Conservation (phyloP, 169 alveolate genomes). For the Eimeria acervulina region DNA sequence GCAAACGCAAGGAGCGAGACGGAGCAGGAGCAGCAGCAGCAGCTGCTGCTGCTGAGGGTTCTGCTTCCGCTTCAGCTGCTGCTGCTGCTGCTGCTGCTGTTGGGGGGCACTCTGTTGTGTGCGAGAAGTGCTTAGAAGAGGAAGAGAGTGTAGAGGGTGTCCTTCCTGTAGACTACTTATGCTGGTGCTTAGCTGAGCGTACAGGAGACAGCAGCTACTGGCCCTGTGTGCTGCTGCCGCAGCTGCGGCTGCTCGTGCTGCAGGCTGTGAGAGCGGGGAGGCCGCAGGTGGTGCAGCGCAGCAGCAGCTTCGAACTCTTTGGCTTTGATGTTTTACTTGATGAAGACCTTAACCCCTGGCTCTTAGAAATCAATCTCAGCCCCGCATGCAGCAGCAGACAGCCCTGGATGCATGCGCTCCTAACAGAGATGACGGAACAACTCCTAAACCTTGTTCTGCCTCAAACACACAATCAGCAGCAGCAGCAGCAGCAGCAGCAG, state of each 20-base stretch:
- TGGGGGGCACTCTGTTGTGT: background rate
- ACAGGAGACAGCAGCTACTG: slow-evolving; percentile 13
- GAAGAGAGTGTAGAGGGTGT: too few relatives aligned
- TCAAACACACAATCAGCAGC: background rate
- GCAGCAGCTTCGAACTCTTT: slow-evolving; percentile 91
- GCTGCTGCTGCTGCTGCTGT: background rate
- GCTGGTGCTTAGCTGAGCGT: background rate
- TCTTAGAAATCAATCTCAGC: slow-evolving; percentile 97
- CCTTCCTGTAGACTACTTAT: background rate
- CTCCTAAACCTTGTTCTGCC: slow-evolving; percentile 43
- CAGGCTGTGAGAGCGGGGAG: slow-evolving; percentile 74
- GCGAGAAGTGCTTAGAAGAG: background rate
- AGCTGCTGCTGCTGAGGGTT: background rate
- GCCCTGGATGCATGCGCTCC: slow-evolving; percentile 87
- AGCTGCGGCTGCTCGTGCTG: background rate
- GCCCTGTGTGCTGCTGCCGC: background rate
- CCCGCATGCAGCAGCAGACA: slow-evolving; percentile 94
- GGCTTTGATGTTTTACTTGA: slow-evolving; percentile 98
- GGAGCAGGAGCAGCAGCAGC: background rate
- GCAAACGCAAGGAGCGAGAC: background rate
- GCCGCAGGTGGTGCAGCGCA: slow-evolving; percentile 88
- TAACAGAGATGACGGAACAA: slow-evolving; percentile 88
- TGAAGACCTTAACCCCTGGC: slow-evolving; percentile 96
- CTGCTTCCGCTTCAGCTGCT: too few relatives aligned
- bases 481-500: slow-evolving; percentile 1